phyloP scores from a whole-genome alignment of 352 stramenopile species.

The Elongisporangium senticosum region DNA sequence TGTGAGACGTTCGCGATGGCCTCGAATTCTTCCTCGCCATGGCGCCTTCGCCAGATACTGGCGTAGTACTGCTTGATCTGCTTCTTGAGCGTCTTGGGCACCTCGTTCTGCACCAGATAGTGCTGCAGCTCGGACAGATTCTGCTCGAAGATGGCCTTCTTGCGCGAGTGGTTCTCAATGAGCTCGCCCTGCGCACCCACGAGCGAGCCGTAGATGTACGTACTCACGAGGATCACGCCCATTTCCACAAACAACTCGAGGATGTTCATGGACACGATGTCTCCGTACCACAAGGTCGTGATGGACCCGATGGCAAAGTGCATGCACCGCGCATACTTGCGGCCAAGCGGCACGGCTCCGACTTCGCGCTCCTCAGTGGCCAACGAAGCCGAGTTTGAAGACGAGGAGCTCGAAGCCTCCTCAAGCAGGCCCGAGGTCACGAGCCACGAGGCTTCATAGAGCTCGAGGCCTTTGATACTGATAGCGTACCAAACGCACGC shows the following conservation, averaged over 20 bases:
- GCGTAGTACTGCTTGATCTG: conserved; percentile 73
- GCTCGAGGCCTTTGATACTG: conserved; percentile 27
- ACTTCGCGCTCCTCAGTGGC: conserved; percentile 2
- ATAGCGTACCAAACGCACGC: conserved; percentile 53
- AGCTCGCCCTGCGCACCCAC: conserved; percentile 54
- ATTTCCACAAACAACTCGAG: conserved; percentile 56
- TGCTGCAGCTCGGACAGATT: conserved; percentile 59
- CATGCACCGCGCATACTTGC: conserved; percentile 63
- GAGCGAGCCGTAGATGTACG: conserved; percentile 69
- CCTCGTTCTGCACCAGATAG: conserved; percentile 62
- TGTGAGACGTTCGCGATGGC: conserved; percentile 41
- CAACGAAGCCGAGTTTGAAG: conserved; percentile 5
- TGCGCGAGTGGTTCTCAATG: conserved; percentile 33
- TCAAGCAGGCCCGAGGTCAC: conserved; percentile 50
- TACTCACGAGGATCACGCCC: conserved; percentile 46
- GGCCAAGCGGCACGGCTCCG: conserved; percentile 28
- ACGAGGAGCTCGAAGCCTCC: conserved; percentile 5
- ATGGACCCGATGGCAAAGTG: conserved; percentile 62
- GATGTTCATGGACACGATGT: conserved; percentile 66
- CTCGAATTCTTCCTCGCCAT: conserved; percentile 49
- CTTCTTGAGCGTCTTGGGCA: conserved; percentile 57
- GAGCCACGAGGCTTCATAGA: conserved; percentile 49
- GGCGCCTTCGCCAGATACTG: conserved; percentile 45
- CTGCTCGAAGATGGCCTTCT: conserved; percentile 58
- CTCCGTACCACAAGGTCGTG: conserved; percentile 63